A percentile compares a stretch with the other conserved stretches of the same genome.
These are phyloP conservation scores for Rhizopogon vinicolor DNA, from an alignment of 768 basidiomycete genomes.

Conservation along the genomic window DNA sequence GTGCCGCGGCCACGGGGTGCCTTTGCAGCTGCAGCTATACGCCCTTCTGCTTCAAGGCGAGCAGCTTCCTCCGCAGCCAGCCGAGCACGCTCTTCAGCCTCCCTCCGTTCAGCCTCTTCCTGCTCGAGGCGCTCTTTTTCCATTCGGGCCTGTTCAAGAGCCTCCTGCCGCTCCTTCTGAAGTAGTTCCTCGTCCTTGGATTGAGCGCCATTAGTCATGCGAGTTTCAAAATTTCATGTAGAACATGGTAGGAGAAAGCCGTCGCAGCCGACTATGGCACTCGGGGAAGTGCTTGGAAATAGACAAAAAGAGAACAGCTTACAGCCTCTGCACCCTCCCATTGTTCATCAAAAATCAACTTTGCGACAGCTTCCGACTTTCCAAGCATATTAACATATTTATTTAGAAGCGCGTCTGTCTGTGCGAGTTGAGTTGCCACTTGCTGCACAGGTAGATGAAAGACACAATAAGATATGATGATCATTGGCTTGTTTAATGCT, in stretches of 20 bases:
- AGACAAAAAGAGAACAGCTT: conserved; percentile 19
- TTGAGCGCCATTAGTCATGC: not conserved
- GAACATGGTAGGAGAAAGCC: not conserved
- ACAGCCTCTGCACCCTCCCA: conserved; percentile 76
- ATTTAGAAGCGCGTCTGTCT: conserved; percentile 71
- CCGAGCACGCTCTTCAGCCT: conserved; percentile 33
- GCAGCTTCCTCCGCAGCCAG: conserved; percentile 27
- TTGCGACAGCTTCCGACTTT: conserved; percentile 64
- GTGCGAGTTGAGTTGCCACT: conserved; percentile 58
- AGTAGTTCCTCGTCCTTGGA: conserved; percentile 57
- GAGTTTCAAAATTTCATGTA: not conserved
- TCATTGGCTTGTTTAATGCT: not conserved
- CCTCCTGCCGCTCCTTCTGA: conserved; percentile 37
- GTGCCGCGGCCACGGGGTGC: conserved; percentile 40
- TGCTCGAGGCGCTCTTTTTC: conserved; percentile 28
- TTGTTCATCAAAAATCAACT: conserved; percentile 69
- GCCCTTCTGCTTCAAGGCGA: conserved; percentile 44
- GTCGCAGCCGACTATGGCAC: not conserved
- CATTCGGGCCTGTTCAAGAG: conserved; percentile 18
- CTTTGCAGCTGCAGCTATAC: conserved; percentile 29
- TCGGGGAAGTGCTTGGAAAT: not conserved
- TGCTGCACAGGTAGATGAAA: conserved; percentile 35
- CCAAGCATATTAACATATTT: conserved; percentile 69
- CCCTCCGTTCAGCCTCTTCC: conserved; percentile 32
- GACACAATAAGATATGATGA: not conserved